Base-by-base conservation (phyloP, 306 rosid species). In the Inga leiocalycina region DNA sequence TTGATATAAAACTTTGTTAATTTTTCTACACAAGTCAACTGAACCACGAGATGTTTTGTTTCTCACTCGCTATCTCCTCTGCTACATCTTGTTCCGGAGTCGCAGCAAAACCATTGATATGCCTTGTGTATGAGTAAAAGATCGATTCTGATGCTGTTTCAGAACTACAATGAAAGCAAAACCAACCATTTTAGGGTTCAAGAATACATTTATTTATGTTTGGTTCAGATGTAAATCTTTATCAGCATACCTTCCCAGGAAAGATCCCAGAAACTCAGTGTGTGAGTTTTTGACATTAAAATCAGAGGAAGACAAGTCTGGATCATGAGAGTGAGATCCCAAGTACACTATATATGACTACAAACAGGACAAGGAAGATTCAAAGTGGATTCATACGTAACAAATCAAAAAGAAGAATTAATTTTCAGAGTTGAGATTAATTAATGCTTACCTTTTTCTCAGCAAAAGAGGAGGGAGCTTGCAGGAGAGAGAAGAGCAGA, bases 81-180 rank as follows among this genome's bases (percentile, higher is more conserved):
- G 98, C 98, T 27, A 92, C 91, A 66, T 89, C 83, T 68, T 93
- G 97, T 70, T 93, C 98, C 48, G 93, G 77, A 46, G 39, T 89
- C 34, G 98, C 98, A 69, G 98, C 98, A 82, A 95, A 95, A 19
- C 98, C 98, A 88, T 95, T 95, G 86, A 95, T 95, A 66, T 95
- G 96, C 78, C 79, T 91, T 70, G 98, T 92, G 82, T 95, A 95
- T 17, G 98, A 95, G 88, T 95, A 95, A 82, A 92, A 90, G 10
- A 95, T 89, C 4, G 91, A 90, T 17, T 89, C 97, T 56, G 77
- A 88, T 12, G 98, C 95, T 7, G 45, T 32, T 13, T 86, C 89
- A 64, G 85, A 76, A 41, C 94, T 92, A 81, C 80, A 68, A 22
- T 35, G 32, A 24, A 43, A 35, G 10, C 17, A 11, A 27, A 62